Evolutionary conservation across 352 stramenopile species (phyloP), one percentile per base, ranked within the genome.

Genomic region (Phytopythium oedochilum): DNA sequence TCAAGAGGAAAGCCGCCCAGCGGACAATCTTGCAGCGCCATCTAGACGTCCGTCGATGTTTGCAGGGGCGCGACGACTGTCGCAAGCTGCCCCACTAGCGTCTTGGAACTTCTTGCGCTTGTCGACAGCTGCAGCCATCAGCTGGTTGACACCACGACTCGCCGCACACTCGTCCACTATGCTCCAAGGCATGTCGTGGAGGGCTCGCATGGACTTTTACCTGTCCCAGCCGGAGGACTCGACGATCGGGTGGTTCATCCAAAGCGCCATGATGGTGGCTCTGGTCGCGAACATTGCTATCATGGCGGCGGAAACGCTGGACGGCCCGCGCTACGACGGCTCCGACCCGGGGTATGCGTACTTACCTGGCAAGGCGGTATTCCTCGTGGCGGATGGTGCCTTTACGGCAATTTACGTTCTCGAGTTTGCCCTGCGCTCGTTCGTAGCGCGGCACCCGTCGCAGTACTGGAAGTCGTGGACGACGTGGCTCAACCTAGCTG

Each of bases 281-380:
- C 32, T 78, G 2, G 39, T 79, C n/a, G 5, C 77, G 1, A 77
- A 86, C 48, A 57, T 78, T 11, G 55, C 45, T 10, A 39, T 71
- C 20, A 75, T 86, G 61, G 59, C 76, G 7, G 44, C 40, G 0
- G 61, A 82, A 34, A 87, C 76, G 5, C 60, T 84, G 5, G 78
- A 89, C 17, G 78, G 76, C 14, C 78, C 76, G 2, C 73, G 69
- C 22, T 78, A 72, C n/a, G 63, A 48, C 2, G 68, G 71, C 0
- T 55, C 67, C 2, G 61, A 79, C 10, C 78, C 78, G 10, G 66
- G 20, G 10, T 89, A 82, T 26, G 20, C 61, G 12, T 83, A 73
- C 15, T 56, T 89, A 14, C 76, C 71, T 5, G 48, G 29, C 7
- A 56, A 74, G 20, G 15, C 18, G 0, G 53, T 56, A 2, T 88